A percentile compares a stretch with the other conserved stretches of the same genome.
These are phyloP conservation scores for Rhizopogon vinicolor DNA, from an alignment of 768 basidiomycete genomes.

Conservation along the genomic window DNA sequence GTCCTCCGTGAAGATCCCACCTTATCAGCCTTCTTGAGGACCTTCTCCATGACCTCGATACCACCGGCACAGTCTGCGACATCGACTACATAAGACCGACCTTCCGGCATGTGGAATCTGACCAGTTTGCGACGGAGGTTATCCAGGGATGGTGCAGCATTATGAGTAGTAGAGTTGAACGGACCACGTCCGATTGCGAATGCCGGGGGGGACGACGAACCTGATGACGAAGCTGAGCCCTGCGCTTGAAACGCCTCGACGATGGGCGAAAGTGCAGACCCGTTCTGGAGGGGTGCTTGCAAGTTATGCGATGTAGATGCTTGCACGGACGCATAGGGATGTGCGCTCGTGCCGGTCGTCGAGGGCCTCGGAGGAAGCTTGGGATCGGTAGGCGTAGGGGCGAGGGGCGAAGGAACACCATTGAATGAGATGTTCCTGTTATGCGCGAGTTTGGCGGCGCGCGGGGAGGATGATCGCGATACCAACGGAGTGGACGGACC, in stretches of 20 bases:
- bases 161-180: conserved; percentile 43
- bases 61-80: conserved; percentile 78
- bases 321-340: conserved; percentile 60
- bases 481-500: conserved; percentile 35
- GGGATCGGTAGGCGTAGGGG: conserved; percentile 26
- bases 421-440: conserved; percentile 48
- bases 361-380: conserved; percentile 44
- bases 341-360: conserved; percentile 37
- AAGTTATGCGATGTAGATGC: conserved; percentile 37
- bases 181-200: conserved; percentile 61
- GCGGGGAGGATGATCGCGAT: conserved; percentile 22
- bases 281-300: conserved; percentile 28
- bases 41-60: conserved; percentile 83
- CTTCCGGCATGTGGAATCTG: conserved; percentile 84
- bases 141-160: conserved; percentile 53
- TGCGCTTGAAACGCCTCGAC: conserved; percentile 50
- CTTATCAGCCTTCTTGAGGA: conserved; percentile 87
- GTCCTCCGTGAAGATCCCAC: conserved; percentile 34
- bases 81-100: conserved; percentile 72
- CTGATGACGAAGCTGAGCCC: conserved; percentile 13
- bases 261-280: conserved; percentile 64
- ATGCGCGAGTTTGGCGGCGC: conserved; percentile 46
- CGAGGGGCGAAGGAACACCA: conserved; percentile 37
- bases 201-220: conserved; percentile 41
- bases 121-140: conserved; percentile 81